A percentile compares a stretch with the other conserved stretches of the same genome.
phyloP scores from a whole-genome alignment of 2,329 filamentous ascomycete genomes.

The Decorospora gaudefroyi region DNA sequence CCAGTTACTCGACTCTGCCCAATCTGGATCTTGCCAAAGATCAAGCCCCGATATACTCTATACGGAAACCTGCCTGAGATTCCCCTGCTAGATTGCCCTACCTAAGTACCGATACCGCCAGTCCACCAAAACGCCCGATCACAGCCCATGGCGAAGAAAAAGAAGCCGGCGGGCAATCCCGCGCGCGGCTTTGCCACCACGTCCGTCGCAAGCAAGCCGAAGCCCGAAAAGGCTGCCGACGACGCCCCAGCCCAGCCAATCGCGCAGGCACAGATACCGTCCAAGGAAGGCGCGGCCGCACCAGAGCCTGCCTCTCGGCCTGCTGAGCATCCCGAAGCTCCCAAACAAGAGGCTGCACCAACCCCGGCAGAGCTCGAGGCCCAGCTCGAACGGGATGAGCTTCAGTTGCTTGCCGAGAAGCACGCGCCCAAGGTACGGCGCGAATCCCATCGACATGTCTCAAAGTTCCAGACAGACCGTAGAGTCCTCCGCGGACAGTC shows the following conservation, averaged over 20 bases:
- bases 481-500: constrained; percentile 80
- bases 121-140: background rate
- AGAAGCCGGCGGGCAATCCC: constrained; percentile 84
- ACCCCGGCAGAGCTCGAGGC: constrained; percentile 87
- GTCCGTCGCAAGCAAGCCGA: constrained; percentile 82
- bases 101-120: background rate
- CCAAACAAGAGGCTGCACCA: constrained; percentile 51
- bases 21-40: constrained; percentile 45
- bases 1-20: constrained; percentile 25
- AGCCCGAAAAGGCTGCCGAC: constrained; percentile 47
- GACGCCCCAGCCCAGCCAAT: constrained; percentile 25
- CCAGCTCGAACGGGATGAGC: constrained; percentile 85
- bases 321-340: constrained; percentile 23
- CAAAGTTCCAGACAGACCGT: constrained; percentile 81
- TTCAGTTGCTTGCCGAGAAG: constrained; percentile 86
- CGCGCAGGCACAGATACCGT: constrained; percentile 8
- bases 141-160: constrained; percentile 80
- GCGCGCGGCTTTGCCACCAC: constrained; percentile 93
- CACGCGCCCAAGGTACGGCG: constrained; percentile 76
- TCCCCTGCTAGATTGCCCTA: background rate
- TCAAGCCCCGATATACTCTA: constrained; percentile 45
- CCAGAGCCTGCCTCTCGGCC: constrained; percentile 12
- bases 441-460: constrained; percentile 76
- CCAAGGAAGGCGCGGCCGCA: constrained; percentile 21
- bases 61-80: constrained; percentile 35